Base-by-base conservation (phyloP, 768 basidiomycete genomes). In the Dentipellis fragilis region DNA sequence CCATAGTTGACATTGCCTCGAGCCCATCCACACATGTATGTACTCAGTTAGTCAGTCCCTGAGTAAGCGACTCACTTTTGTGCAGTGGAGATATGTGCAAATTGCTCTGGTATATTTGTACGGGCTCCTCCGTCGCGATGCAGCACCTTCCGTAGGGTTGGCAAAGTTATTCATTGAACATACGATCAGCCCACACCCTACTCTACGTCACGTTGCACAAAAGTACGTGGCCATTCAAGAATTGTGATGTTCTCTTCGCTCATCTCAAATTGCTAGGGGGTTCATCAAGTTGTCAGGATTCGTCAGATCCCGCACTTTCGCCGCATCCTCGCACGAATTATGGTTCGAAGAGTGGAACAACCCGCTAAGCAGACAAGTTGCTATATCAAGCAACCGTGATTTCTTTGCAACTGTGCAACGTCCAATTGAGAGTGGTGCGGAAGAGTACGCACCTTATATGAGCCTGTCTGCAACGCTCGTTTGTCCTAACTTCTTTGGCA, bases 71-170 rank as follows among this genome's bases (percentile, higher is more conserved):
- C 29, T 29, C 3, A 29, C 29, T 29, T 52, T 4, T 56, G 56
- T 63, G n/a, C 60, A 91, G 89, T 91, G 89, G 89, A 76, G 88
- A 71, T 91, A 91, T 67, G 74, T 83, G 0, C 84, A 89, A 73
- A 83, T 82, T 62, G 84, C 88, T 8, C 67, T 75, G 34, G 78
- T 76, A 36, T 84, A 87, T 64, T 66, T 90, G 47, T 72, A 71
- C 34, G 73, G 77, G 39, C 72, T 89, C 34, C 72, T 89, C 54
- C 78, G 84, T 62, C 74, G 87, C 65, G 87, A 92, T 62, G 66
- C 69, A 29, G 69, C 75, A 10, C 73, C 80, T 16, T 66, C 79
- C 2, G 71, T 83, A 12, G 76, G 76, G 3, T 67, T 84, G 4
- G 79, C 80, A 1, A 74, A 68, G 58, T 84, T 89, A 65, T 80